A percentile compares a stretch with the other conserved stretches of the same genome.
Evolutionary conservation across 1,284 basidiomycete species (phyloP).

Genomic region (Ceratobasidium sp.): DNA sequence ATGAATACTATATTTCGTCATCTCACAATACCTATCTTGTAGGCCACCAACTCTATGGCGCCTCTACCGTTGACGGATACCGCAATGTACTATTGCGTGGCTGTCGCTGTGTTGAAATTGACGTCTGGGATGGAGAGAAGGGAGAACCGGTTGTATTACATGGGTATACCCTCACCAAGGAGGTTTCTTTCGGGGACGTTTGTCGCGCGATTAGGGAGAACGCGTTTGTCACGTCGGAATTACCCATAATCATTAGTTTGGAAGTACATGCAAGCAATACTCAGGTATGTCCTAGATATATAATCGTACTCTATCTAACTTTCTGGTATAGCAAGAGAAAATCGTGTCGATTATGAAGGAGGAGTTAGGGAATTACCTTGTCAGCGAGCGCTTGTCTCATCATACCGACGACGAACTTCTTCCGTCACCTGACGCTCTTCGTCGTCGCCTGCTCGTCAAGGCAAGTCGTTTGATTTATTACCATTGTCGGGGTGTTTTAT

Average conservation of each 20-base stretch:
- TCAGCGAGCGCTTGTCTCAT: slow-evolving; percentile 63
- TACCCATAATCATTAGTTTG: slow-evolving; percentile 92
- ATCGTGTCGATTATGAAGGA: slow-evolving; percentile 79
- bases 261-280: slow-evolving; percentile 86
- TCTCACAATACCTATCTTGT: slow-evolving; percentile 98
- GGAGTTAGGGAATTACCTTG: slow-evolving; percentile 77
- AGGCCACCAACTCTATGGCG: slow-evolving; percentile 90
- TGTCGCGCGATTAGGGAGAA: slow-evolving; percentile 89
- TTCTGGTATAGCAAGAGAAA: too few relatives aligned
- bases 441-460: slow-evolving; percentile 84
- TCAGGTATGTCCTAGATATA: too few relatives aligned
- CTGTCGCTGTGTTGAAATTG: slow-evolving; percentile 96
- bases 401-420: slow-evolving; percentile 51
- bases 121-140: slow-evolving; percentile 93
- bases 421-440: slow-evolving; percentile 88
- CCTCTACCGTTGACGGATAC: slow-evolving; percentile 94
- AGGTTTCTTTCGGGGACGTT: slow-evolving; percentile 82
- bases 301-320: too few relatives aligned
- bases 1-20: slow-evolving; percentile 90
- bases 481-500: slow-evolving; percentile 56
- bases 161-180: slow-evolving; percentile 88
- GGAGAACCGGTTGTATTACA: slow-evolving; percentile 84
- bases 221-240: slow-evolving; percentile 90
- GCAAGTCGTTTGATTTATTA: slow-evolving; percentile 55
- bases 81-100: slow-evolving; percentile 89